Evolutionary conservation across 164 flowering plant species (phyloP).

Genomic region (Dillenia suffruticosa): DNA sequence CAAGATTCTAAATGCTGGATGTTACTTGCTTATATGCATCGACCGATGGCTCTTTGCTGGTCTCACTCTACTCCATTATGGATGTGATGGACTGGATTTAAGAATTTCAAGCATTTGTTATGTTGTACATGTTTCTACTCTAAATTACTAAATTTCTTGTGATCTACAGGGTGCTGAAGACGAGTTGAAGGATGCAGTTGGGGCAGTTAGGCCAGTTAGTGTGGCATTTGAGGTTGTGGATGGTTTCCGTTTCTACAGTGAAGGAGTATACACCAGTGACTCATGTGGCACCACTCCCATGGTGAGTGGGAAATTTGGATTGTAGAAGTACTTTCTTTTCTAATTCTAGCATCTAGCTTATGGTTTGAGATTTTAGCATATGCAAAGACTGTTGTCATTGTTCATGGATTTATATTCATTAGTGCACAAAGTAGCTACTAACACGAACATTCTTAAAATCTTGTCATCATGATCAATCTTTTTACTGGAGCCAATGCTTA

Average conservation of each 20-base stretch:
- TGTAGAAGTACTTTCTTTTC: no score
- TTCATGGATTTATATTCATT: no score
- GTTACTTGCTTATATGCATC: no score
- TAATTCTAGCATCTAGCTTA: not conserved
- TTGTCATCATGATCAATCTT: no score
- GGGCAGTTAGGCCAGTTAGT: constrained; percentile 78
- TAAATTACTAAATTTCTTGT: not conserved
- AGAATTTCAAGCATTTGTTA: not conserved
- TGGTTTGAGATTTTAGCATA: no score
- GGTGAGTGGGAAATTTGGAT: constrained; percentile 38
- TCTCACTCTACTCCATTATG: no score
- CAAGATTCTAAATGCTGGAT: no score
- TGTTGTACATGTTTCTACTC: not conserved
- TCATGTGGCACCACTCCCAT: constrained; percentile 73
- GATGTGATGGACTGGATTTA: not conserved
- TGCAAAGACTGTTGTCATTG: no score
- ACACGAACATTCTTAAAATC: no score
- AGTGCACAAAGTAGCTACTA: no score
- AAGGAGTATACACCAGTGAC: constrained; percentile 83
- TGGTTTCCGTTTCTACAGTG: constrained; percentile 62
- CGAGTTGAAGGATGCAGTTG: constrained; percentile 94
- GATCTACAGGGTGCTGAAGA: constrained; percentile 85
- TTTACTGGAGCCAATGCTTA: no score
- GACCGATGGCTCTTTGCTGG: no score
- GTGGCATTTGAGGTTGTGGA: constrained; percentile 80